Evolutionary conservation across 2,329 filamentous ascomycete genomes (phyloP).

Genomic region (Albophoma yamanashiensis): DNA sequence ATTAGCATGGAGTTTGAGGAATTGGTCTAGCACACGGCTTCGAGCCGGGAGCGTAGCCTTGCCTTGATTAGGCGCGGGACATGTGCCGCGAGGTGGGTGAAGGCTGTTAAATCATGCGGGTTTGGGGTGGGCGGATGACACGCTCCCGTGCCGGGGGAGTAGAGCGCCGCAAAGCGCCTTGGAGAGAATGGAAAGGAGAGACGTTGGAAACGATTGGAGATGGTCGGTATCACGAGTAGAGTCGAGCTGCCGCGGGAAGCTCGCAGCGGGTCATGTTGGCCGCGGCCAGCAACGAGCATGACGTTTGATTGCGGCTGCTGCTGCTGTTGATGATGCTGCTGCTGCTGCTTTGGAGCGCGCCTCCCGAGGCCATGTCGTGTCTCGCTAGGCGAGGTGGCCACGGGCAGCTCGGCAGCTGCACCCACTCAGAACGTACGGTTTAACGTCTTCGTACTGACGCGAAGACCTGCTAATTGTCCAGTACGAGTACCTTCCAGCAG

Average conservation of each 20-base stretch:
- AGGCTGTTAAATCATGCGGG: not conserved
- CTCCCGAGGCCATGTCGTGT: not conserved
- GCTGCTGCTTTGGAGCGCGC: not conserved
- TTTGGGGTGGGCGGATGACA: not conserved
- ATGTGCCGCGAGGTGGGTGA: not conserved
- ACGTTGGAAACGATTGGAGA: not conserved
- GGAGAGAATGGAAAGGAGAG: not conserved
- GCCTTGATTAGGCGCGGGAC: not conserved
- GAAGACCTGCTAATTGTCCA: too few relatives aligned
- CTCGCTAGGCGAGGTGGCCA: too few relatives aligned
- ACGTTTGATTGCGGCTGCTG: not conserved
- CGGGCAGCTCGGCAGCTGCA: too few relatives aligned
- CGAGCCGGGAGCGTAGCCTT: not conserved
- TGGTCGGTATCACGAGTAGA: not conserved
- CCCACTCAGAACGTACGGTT: too few relatives aligned
- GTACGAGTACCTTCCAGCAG: too few relatives aligned
- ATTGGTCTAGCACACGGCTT: not conserved
- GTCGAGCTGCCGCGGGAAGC: not conserved
- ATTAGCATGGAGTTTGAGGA: slow-evolving; percentile 4
- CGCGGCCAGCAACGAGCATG: too few relatives aligned
- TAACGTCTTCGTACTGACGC: too few relatives aligned
- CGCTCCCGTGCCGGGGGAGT: not conserved
- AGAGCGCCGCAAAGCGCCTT: not conserved
- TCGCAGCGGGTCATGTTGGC: not conserved
- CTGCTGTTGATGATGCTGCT: not conserved